Base-by-base conservation (phyloP, 2,329 filamentous ascomycete species). In the Thermoascus crustaceus region DNA sequence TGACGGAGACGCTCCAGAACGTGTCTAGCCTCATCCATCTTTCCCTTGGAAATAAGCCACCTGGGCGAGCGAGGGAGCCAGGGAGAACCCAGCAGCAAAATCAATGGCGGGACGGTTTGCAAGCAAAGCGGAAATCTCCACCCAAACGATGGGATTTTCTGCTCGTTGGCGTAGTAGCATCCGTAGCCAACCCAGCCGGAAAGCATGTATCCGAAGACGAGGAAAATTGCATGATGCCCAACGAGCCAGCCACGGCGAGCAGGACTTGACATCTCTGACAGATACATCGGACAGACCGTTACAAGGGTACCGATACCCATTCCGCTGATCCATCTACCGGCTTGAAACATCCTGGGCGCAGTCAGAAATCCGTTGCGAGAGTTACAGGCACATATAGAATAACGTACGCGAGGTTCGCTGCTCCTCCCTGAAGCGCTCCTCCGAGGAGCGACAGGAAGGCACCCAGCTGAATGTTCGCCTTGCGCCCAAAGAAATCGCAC, bases 31-130 rank as follows among this genome's bases (percentile, higher is more conserved):
- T 73, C 65, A 2, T 68, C 63, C 1, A 54, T 46, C 8, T 57
- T 57, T 0, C 67, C 69, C 39, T 69, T 65, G 0, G 61, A 62
- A 24, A 72, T 55, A 8, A 72, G 52, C 70, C 70, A 73, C 6
- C 69, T 56, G 0, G 70, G 69, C 0, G 69, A 72, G 20, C 56
- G 52, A 8, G 67, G 66, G 4, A 70, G 53, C 58, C 60, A 67
- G 5, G 57, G 51, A 2, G 61, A 64, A 1, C 61, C 63, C 4
- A 55, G 7, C 2, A 68, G 53, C 17, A 71, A 47, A 8, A 67
- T 48, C 11, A 65, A 33, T 2, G 66, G 60, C 1, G 54, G 53
- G 5, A 69, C 35, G 20, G 57, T 57, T 31, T 67, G 63, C 22
- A 69, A 50, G 25, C 52, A 56, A 5, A 69, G 53, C 2, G 64